A percentile compares a stretch with the other conserved stretches of the same genome.
phyloP scores from a whole-genome alignment of 345 rosid genomes.

The Populus euphratica region DNA sequence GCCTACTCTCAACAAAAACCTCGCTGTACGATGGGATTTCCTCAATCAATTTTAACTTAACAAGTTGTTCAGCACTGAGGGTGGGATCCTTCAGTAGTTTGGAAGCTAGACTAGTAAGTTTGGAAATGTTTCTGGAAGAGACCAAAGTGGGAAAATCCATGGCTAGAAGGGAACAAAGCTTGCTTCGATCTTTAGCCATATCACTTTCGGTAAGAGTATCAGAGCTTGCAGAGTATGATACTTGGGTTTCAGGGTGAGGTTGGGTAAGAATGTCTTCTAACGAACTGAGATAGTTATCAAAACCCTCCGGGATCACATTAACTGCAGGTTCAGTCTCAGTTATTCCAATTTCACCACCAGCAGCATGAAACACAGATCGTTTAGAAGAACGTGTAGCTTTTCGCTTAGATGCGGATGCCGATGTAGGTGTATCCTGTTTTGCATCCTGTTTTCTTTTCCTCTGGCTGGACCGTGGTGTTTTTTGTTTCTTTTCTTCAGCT shows the following conservation, averaged over 20 bases:
- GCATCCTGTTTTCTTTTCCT: not conserved
- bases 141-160: slow-evolving; percentile 57
- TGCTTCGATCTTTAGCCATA: slow-evolving; percentile 46
- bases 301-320: slow-evolving; percentile 49
- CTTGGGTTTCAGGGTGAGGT: slow-evolving; percentile 30
- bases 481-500: not conserved
- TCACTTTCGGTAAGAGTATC: slow-evolving; percentile 38
- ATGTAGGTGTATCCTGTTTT: not conserved
- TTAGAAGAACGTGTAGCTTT: slow-evolving; percentile 30
- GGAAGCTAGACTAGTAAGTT: slow-evolving; percentile 45
- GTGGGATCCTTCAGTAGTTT: slow-evolving; percentile 50
- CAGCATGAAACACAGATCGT: slow-evolving; percentile 2
- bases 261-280: slow-evolving; percentile 54
- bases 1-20: slow-evolving; percentile 51
- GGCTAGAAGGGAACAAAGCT: slow-evolving; percentile 52
- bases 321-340: slow-evolving; percentile 18
- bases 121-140: slow-evolving; percentile 36
- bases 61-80: slow-evolving; percentile 56
- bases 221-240: not conserved
- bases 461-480: not conserved
- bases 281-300: slow-evolving; percentile 57
- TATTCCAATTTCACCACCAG: slow-evolving; percentile 17
- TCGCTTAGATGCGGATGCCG: slow-evolving; percentile 21
- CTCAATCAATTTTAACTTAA: slow-evolving; percentile 57
- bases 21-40: slow-evolving; percentile 58